Base-by-base conservation (phyloP, 2,329 filamentous ascomycete species). In the Colletotrichum sp. region DNA sequence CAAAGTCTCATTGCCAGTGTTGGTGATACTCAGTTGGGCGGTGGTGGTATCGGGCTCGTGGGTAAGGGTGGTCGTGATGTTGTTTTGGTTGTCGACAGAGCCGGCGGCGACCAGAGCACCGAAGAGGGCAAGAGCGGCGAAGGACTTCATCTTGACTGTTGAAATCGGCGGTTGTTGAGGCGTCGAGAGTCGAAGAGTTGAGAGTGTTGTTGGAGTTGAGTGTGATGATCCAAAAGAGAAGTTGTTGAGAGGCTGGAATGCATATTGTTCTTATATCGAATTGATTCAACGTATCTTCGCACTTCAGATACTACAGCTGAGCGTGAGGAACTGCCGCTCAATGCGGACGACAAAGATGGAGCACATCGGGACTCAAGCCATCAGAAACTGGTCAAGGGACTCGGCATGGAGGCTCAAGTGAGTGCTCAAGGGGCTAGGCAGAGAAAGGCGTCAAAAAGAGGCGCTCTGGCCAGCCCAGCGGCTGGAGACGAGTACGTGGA, bases 21-120 rank as follows among this genome's bases (percentile, higher is more conserved):
- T 90, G 76, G 85, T 88, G 71, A 90, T 81, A 34, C 81, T 81
- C 12, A 87, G 85, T 81, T 88, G 88, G 78, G 90, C 83, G 48
- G 83, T 83, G 38, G 87, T 85, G 81, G 89, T 89, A 73, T 84
- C 86, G 18, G 83, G 79, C 75, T 84, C 81, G 78, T 85, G 81
- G 62, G 88, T 82, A 77, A 84, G 81, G 66, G 85, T 82, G 69
- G 84, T 81, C 9, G 82, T 80, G 28, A 58, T n/a, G 73, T 82
- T 82, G 73, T 85, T 81, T 80, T 84, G 83, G 78, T 72, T 71
- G 36, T 79, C 74, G 58, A 84, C 64, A 38, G 81, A 81, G 64
- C 80, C 78, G 72, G 84, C 83, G 69, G 80, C 81, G 70, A 80
- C 85, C 67, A 84, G 60, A 65, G 84, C 79, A 75, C 81, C 83